Base-by-base conservation (phyloP, 441 rosid species). In the Populus hybrid region DNA sequence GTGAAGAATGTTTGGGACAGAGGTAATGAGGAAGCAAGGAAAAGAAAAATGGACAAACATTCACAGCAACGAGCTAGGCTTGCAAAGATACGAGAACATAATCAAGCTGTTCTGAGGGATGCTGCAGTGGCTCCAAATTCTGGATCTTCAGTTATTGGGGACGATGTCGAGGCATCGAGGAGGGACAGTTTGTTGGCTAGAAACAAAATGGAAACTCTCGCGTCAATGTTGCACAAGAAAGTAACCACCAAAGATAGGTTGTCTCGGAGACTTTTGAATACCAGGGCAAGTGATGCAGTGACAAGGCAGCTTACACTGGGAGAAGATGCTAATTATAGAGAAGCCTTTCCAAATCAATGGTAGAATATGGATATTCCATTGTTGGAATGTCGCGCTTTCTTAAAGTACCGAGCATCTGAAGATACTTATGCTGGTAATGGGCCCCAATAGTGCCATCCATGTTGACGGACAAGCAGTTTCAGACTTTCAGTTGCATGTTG, bases 341-440 rank as follows among this genome's bases (percentile, higher is more conserved):
- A 92, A 74, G 88, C 95, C 74, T 85, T 90, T 50, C 94, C 97
- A 77, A 95, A 95, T 82, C 95, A 93, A 74, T 93, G 98, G 97
- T 89, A 89, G 87, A 79, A 45, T 45, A 45, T 64, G 35, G 16
- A 3, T 66, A n/a, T 6, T 12, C 23, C 36, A 5, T 23, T 29
- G 31, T 45, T 29, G 9, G 14, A 40, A 20, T 31, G 31, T 5
- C 0, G 4, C 9, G 14, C 18, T 56, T 53, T 14, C 36, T 10
- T 14, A 29, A 20, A 63, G 11, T 28, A 38, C 24, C 69, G 9
- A 76, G 16, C 26, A 29, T 42, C 69, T 31, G 35, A 8, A 2
- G 20, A 71, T 29, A 11, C 21, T 0, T 26, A 24, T 64, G 56
- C 56, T n/a, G 72, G 6, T 29, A 23, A 26, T 29, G 16, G 31